phyloP scores from a whole-genome alignment of 73 alveolate genomes.

The Uronychia binucleata region DNA sequence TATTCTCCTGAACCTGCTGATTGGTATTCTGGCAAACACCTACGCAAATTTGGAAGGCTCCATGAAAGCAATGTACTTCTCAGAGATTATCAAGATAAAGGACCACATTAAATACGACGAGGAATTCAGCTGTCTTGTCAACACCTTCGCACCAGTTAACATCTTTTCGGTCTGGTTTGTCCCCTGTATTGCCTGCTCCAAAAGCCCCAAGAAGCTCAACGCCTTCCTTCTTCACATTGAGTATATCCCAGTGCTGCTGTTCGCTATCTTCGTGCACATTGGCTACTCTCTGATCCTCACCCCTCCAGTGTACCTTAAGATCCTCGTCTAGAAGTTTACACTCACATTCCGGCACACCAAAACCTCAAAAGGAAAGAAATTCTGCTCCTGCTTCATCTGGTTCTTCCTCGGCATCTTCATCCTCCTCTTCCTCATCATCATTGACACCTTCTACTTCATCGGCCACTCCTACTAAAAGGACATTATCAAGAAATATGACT shows the following conservation, averaged over 20 bases:
- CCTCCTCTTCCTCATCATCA: neutral
- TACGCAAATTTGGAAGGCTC: constrained; percentile 1
- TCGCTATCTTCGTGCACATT: neutral
- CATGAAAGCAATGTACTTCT: neutral
- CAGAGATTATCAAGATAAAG: neutral
- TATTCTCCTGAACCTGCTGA: constrained; percentile 1
- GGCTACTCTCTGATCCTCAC: neutral
- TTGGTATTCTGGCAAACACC: constrained; percentile 10
- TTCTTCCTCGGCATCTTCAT: neutral
- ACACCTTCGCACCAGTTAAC: neutral
- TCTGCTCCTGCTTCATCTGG: neutral
- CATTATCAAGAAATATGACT: neutral
- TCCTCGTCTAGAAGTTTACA: neutral
- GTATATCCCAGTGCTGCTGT: neutral
- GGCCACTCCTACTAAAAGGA: neutral
- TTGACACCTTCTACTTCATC: neutral
- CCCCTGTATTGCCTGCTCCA: neutral
- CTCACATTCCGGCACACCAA: neutral
- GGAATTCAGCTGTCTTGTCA: neutral
- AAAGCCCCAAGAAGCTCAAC: constrained; percentile 1
- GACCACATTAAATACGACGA: neutral
- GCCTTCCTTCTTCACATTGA: neutral
- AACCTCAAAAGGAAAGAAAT: neutral
- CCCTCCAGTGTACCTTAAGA: neutral
- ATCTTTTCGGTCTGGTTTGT: neutral